Conservation (phyloP, 305 asterid genomes). For the Andrographis paniculata region DNA sequence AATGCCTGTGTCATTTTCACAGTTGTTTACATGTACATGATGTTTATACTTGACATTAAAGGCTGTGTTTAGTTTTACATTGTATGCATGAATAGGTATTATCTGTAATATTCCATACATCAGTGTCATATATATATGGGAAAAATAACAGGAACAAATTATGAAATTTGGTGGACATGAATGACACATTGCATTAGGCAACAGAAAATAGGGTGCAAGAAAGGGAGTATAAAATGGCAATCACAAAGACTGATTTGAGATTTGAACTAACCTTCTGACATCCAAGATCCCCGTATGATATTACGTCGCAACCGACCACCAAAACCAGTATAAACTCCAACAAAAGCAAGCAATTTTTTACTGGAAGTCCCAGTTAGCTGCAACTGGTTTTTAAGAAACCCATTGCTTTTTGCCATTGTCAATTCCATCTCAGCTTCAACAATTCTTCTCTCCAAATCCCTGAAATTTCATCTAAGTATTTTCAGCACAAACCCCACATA, state of each 20-base stretch:
- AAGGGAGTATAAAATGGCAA: not conserved
- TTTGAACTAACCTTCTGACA: slow-evolving; percentile 54
- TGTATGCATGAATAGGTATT: slow-evolving; percentile 11
- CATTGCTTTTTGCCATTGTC: slow-evolving; percentile 92
- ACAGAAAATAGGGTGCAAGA: not conserved
- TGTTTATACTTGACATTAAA: not conserved
- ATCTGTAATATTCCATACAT: slow-evolving; percentile 4
- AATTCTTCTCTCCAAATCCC: slow-evolving; percentile 69
- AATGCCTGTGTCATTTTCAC: not conserved
- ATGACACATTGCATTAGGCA: not conserved
- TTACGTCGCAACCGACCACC: slow-evolving; percentile 77
- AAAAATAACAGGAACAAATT: not conserved
- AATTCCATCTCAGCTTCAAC: slow-evolving; percentile 94
- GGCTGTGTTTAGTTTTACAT: not conserved
- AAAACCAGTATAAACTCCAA: slow-evolving; percentile 89
- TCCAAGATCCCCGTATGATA: slow-evolving; percentile 75
- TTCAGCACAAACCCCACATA: not conserved
- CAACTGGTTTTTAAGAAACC: slow-evolving; percentile 73
- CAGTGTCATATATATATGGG: not conserved
- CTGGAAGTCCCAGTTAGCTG: slow-evolving; percentile 40
- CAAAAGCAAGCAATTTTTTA: slow-evolving; percentile 72
- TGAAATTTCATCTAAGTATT: slow-evolving; percentile 4
- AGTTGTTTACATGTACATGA: not conserved
- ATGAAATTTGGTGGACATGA: not conserved
- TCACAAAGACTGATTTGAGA: not conserved